Conservation (phyloP, 768 basidiomycete genomes). For the Tylopilus plumbeoviolaceoides region DNA sequence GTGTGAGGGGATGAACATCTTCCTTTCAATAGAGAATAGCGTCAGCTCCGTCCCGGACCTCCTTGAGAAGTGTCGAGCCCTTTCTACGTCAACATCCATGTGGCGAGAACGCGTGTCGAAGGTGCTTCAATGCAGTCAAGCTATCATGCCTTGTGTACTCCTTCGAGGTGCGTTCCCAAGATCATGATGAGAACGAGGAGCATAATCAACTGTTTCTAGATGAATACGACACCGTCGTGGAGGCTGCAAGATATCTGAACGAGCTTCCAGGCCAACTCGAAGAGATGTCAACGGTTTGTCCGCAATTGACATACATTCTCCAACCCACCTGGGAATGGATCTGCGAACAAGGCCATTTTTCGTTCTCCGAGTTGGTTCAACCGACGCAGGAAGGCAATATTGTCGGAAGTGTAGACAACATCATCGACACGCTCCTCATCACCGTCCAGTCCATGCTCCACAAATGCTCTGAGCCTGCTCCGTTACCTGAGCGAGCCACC, state of each 20-base stretch:
- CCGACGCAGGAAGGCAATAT: not conserved
- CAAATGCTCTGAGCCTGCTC: constrained; percentile 30
- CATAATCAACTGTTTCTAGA: constrained; percentile 23
- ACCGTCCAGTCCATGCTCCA: constrained; percentile 58
- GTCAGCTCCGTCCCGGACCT: constrained; percentile 19
- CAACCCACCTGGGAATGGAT: constrained; percentile 29
- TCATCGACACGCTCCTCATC: constrained; percentile 64
- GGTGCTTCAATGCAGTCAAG: constrained; percentile 19
- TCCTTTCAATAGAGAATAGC: constrained; percentile 31
- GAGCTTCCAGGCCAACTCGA: constrained; percentile 23
- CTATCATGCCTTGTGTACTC: constrained; percentile 29
- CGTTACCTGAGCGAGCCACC: constrained; percentile 1
- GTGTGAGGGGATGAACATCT: constrained; percentile 30
- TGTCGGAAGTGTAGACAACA: constrained; percentile 28
- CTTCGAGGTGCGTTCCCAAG: constrained; percentile 32
- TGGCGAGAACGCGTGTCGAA: constrained; percentile 28
- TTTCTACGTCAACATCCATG: constrained; percentile 22
- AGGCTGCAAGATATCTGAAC: constrained; percentile 23
- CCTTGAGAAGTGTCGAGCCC: constrained; percentile 24
- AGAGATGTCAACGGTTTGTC: constrained; percentile 28
- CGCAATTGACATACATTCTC: constrained; percentile 27
- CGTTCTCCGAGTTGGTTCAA: constrained; percentile 9
- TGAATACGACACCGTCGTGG: constrained; percentile 31
- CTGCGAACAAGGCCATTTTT: constrained; percentile 24
- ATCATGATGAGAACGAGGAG: not conserved